phyloP scores from a whole-genome alignment of 164 flowering plant genomes.

The Nelumbo lutea region DNA sequence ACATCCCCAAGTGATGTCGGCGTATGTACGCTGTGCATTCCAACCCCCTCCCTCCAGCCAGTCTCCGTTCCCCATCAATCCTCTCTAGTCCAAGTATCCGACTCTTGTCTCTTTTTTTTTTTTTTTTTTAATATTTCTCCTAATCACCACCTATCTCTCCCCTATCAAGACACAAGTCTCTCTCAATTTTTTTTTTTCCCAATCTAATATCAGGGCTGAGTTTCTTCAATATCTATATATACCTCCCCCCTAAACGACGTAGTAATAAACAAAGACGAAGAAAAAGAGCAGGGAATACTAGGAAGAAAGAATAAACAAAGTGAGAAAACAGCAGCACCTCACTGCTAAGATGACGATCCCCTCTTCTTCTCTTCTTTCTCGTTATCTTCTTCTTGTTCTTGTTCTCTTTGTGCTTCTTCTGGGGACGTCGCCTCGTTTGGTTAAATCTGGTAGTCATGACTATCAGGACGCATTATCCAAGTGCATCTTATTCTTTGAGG shows the following conservation, averaged over 20 bases:
- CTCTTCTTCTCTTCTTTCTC: background rate
- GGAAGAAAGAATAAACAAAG: background rate
- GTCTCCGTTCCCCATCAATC: too few species aligned
- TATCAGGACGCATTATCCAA: conserved; percentile 74
- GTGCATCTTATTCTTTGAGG: conserved; percentile 79
- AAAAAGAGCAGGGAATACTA: background rate
- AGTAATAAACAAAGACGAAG: too few species aligned
- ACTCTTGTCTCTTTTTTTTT: background rate
- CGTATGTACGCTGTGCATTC: background rate
- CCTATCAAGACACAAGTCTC: conserved; percentile 7
- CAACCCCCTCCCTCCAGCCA: too few species aligned
- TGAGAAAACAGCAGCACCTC: background rate
- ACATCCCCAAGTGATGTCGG: conserved; percentile 23
- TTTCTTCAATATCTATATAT: background rate
- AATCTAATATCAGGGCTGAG: background rate
- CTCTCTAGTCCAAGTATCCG: background rate
- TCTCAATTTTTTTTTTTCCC: background rate
- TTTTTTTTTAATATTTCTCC: background rate
- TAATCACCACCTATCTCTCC: conserved; percentile 3
- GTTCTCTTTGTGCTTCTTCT: conserved; percentile 8
- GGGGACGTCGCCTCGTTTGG: background rate
- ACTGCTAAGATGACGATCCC: background rate
- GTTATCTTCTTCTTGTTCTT: conserved; percentile 9
- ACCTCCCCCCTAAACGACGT: background rate
- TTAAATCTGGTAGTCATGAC: conserved; percentile 33